A percentile compares a stretch with the other conserved stretches of the same genome.
These are phyloP conservation scores for Plasmodium malariae DNA, from an alignment of 169 alveolate species.

Conservation along the genomic window DNA sequence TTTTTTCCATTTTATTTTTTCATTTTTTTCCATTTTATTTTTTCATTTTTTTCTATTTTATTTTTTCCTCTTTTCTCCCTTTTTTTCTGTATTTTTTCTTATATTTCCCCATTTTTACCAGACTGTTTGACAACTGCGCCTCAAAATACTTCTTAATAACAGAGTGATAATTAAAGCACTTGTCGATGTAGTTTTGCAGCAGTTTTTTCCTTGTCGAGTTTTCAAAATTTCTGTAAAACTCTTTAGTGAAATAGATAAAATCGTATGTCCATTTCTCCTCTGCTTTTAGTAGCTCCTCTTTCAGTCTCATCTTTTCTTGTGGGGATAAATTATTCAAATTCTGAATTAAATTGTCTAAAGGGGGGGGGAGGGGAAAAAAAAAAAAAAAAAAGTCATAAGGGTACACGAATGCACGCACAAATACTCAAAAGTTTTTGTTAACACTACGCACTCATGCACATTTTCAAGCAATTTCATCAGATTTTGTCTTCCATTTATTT, in stretches of 20 bases:
- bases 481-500: too few relatives aligned
- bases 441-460: too few relatives aligned
- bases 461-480: too few relatives aligned
- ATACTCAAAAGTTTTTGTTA: too few relatives aligned
- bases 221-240: slow-evolving; percentile 52
- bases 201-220: slow-evolving; percentile 1
- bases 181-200: slow-evolving; percentile 38
- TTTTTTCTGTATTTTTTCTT: too few relatives aligned
- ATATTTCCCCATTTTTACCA: slow-evolving; percentile 39
- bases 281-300: slow-evolving; percentile 22
- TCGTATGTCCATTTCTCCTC: slow-evolving; percentile 74
- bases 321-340: neutral
- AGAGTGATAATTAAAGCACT: slow-evolving; percentile 52
- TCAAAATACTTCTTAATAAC: slow-evolving; percentile 52
- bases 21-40: too few relatives aligned
- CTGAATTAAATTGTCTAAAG: slow-evolving; percentile 35
- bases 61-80: neutral
- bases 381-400: neutral
- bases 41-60: too few relatives aligned
- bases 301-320: slow-evolving; percentile 13
- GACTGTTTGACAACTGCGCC: slow-evolving; percentile 3
- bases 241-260: slow-evolving; percentile 65
- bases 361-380: neutral
- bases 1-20: too few relatives aligned
- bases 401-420: neutral